These are phyloP conservation scores for Zygotorulaspora chibaensis DNA, from an alignment of 805 yeast species.

Conservation along the genomic window DNA sequence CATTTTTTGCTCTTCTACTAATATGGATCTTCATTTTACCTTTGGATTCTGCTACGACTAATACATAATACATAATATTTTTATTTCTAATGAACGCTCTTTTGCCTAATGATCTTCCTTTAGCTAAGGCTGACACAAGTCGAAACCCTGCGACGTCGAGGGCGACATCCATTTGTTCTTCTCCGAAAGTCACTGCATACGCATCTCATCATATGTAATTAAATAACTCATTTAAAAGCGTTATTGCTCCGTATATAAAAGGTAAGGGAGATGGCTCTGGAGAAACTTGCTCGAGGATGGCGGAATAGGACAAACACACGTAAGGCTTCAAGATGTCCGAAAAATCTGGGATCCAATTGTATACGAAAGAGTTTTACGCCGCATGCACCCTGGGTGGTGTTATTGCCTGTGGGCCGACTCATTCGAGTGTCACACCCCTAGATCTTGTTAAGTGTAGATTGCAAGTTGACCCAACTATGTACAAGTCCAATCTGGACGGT, in stretches of 20 bases:
- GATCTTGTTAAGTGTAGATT: conserved; percentile 92
- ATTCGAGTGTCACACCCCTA: conserved; percentile 85
- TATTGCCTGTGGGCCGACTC: conserved; percentile 95
- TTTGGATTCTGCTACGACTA: too few relatives aligned
- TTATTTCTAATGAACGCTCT: too few relatives aligned
- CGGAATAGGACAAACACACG: neutral
- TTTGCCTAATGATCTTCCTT: too few relatives aligned
- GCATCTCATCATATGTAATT: neutral
- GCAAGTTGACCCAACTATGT: conserved; percentile 74
- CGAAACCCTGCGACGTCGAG: too few relatives aligned
- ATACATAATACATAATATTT: too few relatives aligned
- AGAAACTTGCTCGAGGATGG: neutral
- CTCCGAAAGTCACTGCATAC: neutral
- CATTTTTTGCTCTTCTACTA: neutral
- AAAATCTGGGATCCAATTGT: conserved; percentile 20
- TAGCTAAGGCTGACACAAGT: too few relatives aligned
- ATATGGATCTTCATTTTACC: too few relatives aligned
- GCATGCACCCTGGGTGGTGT: conserved; percentile 59
- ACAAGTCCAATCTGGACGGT: conserved; percentile 77
- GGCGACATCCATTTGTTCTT: neutral
- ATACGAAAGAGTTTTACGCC: conserved; percentile 29
- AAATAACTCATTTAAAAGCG: conserved; percentile 8
- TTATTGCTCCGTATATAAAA: neutral
- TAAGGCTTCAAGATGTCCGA: neutral
- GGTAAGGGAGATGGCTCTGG: neutral